phyloP scores from a whole-genome alignment of 768 basidiomycete species.

The Boletus edulis region DNA sequence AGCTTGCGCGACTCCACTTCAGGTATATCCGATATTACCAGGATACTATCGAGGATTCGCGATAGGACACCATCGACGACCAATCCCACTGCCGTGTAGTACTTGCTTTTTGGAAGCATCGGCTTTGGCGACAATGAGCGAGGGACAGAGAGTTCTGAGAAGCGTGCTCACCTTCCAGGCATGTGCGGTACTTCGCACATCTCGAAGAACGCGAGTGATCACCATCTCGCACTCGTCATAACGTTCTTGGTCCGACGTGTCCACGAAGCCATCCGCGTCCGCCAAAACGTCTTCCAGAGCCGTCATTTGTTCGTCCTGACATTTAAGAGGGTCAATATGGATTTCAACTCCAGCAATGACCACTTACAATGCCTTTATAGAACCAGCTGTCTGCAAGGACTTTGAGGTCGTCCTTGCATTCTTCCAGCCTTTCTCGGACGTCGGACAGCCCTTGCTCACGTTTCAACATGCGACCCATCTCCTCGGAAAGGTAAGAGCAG shows the following conservation, averaged over 20 bases:
- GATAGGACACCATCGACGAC: conserved; percentile 67
- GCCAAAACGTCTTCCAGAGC: conserved; percentile 42
- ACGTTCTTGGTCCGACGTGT: conserved; percentile 67
- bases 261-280: conserved; percentile 62
- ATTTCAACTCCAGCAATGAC: neutral
- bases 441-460: conserved; percentile 27
- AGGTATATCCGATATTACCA: conserved; percentile 81
- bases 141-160: neutral
- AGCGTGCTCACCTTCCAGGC: conserved; percentile 65
- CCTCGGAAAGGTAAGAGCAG: conserved; percentile 60
- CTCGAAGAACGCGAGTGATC: conserved; percentile 57
- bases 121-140: conserved; percentile 39
- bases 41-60: conserved; percentile 67
- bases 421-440: conserved; percentile 48
- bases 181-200: conserved; percentile 61
- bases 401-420: conserved; percentile 49
- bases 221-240: conserved; percentile 76
- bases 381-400: conserved; percentile 68
- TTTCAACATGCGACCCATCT: conserved; percentile 34
- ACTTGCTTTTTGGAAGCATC: conserved; percentile 67
- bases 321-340: neutral
- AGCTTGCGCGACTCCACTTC: conserved; percentile 82
- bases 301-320: conserved; percentile 23
- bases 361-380: conserved; percentile 64
- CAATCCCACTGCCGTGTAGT: conserved; percentile 68